phyloP scores from a whole-genome alignment of 768 basidiomycete species.

The Auriscalpium orientale region DNA sequence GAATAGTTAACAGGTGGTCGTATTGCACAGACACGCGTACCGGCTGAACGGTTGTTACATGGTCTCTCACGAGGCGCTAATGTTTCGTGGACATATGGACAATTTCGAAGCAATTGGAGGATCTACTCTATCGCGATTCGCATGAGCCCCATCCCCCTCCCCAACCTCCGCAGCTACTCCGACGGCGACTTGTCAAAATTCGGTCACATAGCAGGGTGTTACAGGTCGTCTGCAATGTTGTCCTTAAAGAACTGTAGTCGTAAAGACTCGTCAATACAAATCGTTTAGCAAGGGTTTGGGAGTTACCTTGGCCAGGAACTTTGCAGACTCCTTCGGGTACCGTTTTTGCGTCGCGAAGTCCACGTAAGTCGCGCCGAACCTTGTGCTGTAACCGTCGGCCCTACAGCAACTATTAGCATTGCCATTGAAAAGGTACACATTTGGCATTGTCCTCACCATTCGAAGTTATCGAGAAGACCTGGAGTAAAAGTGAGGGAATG shows the following conservation, averaged over 20 bases:
- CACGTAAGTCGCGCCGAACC: conserved; percentile 67
- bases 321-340: conserved; percentile 54
- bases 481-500: neutral
- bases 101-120: too few relatives aligned
- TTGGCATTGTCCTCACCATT: conserved; percentile 34
- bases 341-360: conserved; percentile 63
- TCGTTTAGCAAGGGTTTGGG: too few relatives aligned
- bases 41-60: too few relatives aligned
- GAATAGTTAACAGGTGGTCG: too few relatives aligned
- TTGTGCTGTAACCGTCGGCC: conserved; percentile 61
- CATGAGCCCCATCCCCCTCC: too few relatives aligned
- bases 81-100: too few relatives aligned
- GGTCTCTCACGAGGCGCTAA: too few relatives aligned
- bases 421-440: too few relatives aligned
- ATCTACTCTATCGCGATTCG: too few relatives aligned
- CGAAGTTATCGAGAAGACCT: conserved; percentile 67
- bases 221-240: neutral
- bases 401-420: conserved; percentile 3
- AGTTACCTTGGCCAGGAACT: conserved; percentile 45
- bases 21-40: too few relatives aligned
- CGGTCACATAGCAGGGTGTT: neutral
- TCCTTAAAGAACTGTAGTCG: conserved; percentile 2
- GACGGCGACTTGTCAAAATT: too few relatives aligned
- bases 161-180: too few relatives aligned
- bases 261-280: neutral